Evolutionary conservation across 805 yeast genomes (phyloP).

Genomic region (Wickerhamiella allomyrinae): DNA sequence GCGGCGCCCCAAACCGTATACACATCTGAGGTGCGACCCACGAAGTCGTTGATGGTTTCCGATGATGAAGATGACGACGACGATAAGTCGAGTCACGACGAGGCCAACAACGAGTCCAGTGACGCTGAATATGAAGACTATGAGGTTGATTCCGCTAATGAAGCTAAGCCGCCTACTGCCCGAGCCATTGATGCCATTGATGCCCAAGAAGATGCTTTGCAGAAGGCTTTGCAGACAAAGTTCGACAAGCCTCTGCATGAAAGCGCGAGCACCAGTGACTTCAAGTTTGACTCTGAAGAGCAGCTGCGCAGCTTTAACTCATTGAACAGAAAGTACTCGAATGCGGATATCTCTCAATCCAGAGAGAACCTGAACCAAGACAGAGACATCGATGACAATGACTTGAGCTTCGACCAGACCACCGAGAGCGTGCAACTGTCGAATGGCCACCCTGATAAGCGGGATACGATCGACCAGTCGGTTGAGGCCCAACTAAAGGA

Average conservation of each 20-base stretch:
- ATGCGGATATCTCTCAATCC: neutral
- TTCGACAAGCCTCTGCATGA: neutral
- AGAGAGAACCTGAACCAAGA: neutral
- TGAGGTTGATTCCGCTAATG: neutral
- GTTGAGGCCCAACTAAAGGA: constrained; percentile 5
- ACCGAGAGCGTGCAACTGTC: neutral
- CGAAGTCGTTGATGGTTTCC: constrained; percentile 76
- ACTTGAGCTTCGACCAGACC: neutral
- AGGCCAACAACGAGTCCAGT: too few relatives aligned
- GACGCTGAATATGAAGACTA: constrained; percentile 10
- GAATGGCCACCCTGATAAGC: neutral
- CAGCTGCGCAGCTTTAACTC: constrained; percentile 1
- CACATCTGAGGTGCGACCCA: constrained; percentile 63
- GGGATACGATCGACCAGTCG: neutral
- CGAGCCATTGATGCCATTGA: neutral
- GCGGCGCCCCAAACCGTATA: constrained; percentile 9
- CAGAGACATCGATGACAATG: neutral
- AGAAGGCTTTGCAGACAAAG: neutral
- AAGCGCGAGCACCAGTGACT: neutral
- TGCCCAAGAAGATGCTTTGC: neutral
- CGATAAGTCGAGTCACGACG: constrained; percentile 21
- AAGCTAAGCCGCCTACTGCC: neutral
- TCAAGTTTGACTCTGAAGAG: constrained; percentile 5
- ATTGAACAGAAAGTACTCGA: neutral
- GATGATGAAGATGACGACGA: constrained; percentile 70